These are phyloP conservation scores for Microstroma glucosiphilum DNA, from an alignment of 1,284 basidiomycete species.

Conservation along the genomic window DNA sequence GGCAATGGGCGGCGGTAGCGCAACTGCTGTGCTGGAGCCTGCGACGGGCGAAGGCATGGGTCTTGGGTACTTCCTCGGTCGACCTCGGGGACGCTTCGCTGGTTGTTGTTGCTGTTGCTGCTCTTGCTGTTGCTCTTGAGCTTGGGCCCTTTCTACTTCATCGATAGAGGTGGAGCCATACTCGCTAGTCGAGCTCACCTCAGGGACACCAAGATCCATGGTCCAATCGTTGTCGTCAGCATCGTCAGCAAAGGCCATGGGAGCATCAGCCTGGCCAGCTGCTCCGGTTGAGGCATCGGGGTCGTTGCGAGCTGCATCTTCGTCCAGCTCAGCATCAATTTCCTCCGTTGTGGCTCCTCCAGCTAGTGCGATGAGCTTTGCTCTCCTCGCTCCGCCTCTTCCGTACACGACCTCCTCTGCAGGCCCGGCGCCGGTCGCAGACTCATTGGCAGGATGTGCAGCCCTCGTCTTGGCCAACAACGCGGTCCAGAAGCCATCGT, in stretches of 20 bases:
- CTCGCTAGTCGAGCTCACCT: background rate
- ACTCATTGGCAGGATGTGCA: background rate
- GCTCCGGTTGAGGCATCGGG: background rate
- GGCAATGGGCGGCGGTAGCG: background rate
- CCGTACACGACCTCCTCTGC: background rate
- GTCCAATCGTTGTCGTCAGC: background rate
- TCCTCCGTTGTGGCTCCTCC: background rate
- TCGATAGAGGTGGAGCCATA: background rate
- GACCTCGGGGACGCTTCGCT: background rate
- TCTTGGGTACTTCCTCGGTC: background rate
- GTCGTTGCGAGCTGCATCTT: background rate
- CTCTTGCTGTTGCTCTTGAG: too few species aligned
- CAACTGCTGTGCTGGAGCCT: too few species aligned
- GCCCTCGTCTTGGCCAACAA: background rate
- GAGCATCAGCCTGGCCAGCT: background rate
- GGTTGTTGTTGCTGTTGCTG: background rate
- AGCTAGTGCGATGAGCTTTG: background rate
- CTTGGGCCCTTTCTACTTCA: too few species aligned
- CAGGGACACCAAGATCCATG: background rate
- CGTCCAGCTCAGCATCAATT: background rate
- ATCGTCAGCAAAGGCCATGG: background rate
- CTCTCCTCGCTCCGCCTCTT: background rate
- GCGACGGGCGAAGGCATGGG: too few species aligned
- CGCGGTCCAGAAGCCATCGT: slow-evolving; percentile 15
- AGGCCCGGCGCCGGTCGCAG: background rate